Conservation (phyloP, 208 protist genomes). For the Trichomonas vaginalis region DNA sequence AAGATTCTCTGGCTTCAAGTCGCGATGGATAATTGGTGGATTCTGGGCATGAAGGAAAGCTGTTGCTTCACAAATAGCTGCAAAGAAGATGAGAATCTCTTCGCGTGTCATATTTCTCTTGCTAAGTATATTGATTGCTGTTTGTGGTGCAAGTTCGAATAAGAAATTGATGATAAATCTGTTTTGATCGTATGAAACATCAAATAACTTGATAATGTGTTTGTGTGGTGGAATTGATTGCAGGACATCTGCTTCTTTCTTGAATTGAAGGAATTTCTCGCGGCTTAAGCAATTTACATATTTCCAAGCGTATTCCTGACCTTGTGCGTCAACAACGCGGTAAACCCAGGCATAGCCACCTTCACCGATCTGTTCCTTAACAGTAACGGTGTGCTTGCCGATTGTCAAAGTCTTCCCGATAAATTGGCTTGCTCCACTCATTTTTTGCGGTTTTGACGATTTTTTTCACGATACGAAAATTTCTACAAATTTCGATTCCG, state of each 20-base stretch:
- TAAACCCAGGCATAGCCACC: neutral
- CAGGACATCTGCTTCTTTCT: neutral
- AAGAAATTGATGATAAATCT: neutral
- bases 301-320: neutral
- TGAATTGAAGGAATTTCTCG: constrained; percentile 1
- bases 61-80: neutral
- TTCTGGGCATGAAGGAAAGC: constrained; percentile 2
- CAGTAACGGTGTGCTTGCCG: neutral
- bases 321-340: neutral
- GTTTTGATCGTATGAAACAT: neutral
- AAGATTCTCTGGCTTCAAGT: constrained; percentile 25
- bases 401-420: neutral
- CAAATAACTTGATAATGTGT: neutral
- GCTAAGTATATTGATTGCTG: neutral
- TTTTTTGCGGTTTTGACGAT: neutral
- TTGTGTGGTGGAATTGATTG: neutral
- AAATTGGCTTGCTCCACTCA: neutral
- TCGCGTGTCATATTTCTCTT: neutral
- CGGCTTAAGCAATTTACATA: neutral
- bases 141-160: neutral
- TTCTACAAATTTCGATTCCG: no score
- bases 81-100: neutral
- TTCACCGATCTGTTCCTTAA: neutral
- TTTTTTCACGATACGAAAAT: neutral
- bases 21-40: constrained; percentile 25